Evolutionary conservation across 441 rosid genomes (phyloP), one percentile per base, ranked within the genome.

Genomic region (Erodium trifolium): DNA sequence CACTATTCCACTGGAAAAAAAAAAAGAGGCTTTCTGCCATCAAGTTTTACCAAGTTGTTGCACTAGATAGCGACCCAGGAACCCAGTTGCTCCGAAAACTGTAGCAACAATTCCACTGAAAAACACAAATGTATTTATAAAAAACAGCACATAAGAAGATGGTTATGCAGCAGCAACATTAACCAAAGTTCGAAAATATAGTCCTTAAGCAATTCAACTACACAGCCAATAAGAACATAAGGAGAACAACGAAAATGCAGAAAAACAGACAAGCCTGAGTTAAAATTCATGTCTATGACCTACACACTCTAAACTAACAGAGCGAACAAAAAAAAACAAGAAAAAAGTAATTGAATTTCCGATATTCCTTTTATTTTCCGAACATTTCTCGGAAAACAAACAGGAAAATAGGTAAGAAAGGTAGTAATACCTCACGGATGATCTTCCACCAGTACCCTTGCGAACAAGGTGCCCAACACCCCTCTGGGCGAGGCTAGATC

Each of bases 401-500:
- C 62, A 18, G 19, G 47, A 45, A 57, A 37, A 27, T 53, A 17
- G 19, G 66, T 18, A 66, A 13, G 57, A 68, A 31, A 65, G 13
- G 14, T 34, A 53, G 19, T 59, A 27, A 59, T 60, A 94, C 98
- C 99, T 95, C 57, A 95, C 97, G 39, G 99, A 92, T 67, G 98
- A 95, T 86, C 98, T 83, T 49, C 99, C 99, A 69, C 98, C 99
- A 63, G 99, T 95, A 29, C 99, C 99, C 88, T 92, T 95, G 68
- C 97, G 98, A 71, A 93, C 88, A 53, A 95, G 87, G 70, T 87
- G 89, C 67, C 93, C 97, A 18, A 79, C 78, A 64, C 95, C 96
- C 77, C 81, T 86, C 57, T 86, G 73, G 57, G 84, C 47, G 47
- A 90, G 82, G 45, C 92, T 83, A 67, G 98, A 89, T 65, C 78